Percentiles rank a stretch among this genome's conserved stretches.
These are phyloP conservation scores for Symbiotaphrina buchneri DNA, from an alignment of 495 filamentous ascomycete species.

Conservation along the genomic window DNA sequence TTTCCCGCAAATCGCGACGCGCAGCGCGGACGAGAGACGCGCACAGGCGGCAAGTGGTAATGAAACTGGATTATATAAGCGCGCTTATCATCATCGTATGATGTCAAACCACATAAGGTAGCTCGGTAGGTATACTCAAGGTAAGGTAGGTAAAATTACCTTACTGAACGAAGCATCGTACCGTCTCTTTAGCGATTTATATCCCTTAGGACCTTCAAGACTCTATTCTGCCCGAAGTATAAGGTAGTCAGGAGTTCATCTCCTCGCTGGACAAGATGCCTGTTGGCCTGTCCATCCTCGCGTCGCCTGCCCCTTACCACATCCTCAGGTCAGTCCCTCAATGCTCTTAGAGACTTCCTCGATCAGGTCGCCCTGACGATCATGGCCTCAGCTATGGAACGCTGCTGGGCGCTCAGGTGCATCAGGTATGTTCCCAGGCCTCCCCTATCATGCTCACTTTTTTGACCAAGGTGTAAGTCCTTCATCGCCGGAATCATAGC, in stretches of 20 bases:
- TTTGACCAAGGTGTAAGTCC: conserved; percentile 21
- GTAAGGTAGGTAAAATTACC: no score
- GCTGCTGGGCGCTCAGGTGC: conserved; percentile 55
- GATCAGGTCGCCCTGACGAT: conserved; percentile 11
- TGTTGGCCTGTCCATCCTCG: conserved; percentile 19
- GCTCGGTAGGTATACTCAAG: no score
- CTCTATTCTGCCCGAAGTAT: no score
- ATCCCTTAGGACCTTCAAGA: no score
- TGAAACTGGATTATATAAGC: no score
- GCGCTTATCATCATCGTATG: no score
- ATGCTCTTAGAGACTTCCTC: neutral
- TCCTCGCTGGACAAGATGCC: conserved; percentile 15
- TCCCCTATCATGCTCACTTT: neutral
- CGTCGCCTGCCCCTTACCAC: conserved; percentile 51
- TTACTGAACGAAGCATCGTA: no score
- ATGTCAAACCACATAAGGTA: no score
- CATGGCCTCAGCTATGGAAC: conserved; percentile 47
- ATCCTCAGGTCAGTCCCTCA: conserved; percentile 35
- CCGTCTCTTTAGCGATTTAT: no score
- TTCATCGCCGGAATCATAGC: conserved; percentile 60
- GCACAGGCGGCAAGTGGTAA: no score
- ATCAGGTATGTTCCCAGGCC: conserved; percentile 29
- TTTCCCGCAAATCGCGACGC: no score
- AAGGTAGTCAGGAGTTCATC: neutral
- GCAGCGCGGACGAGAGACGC: no score